Base-by-base conservation (phyloP, 1,139 yeast species). In the Protomyces pachydermus region DNA sequence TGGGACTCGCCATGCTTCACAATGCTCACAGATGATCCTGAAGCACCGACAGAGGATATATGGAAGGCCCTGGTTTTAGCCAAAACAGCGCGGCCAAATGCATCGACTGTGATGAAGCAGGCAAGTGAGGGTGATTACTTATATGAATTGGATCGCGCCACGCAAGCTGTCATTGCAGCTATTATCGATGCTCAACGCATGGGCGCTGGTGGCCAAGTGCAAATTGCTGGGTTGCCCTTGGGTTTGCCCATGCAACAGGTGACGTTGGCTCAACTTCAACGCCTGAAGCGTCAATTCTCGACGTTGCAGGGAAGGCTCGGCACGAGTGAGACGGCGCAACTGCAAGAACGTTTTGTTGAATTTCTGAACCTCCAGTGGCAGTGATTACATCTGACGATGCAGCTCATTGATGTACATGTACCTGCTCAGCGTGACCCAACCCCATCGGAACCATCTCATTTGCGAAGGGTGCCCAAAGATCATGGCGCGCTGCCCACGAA, bases 1-100 rank as follows among this genome's bases (percentile, higher is more conserved):
- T 93, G 98, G 98, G 99, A 93, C 73, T 84, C 96, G 3, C 99
- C 99, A 1, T 76, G 91, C 67, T 87, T 90, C 73, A 84, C 89
- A 0, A 75, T 89, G 85, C 2, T 81, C 84, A 53, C 83, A 55
- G 85, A 85, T 66, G 72, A 73, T 56, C 77, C 76, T n/a, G 74
- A 77, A 4, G 71, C 88, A 14, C 90, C 91, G 0, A 75, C 83
- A 12, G 86, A 86, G 3, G 88, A 84, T 25, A 81, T 91, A 2
- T 88, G 95, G 91, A 83, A 83, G 65, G 82, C 86, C 0, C 73
- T 89, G 23, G 87, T 86, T 23, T 78, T 85, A 65, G 79, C 81
- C 63, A 81, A 82, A 72, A 84, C 89, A 80, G 73, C 75, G 60
- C 75, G 74, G 32, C 80, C 79, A 25, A 78, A 77, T 64, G 91